Percentiles rank a stretch among this genome's conserved stretches.
phyloP scores from a whole-genome alignment of 192 early-diverging fungal genomes.

The Entomortierella chlamydospora region DNA sequence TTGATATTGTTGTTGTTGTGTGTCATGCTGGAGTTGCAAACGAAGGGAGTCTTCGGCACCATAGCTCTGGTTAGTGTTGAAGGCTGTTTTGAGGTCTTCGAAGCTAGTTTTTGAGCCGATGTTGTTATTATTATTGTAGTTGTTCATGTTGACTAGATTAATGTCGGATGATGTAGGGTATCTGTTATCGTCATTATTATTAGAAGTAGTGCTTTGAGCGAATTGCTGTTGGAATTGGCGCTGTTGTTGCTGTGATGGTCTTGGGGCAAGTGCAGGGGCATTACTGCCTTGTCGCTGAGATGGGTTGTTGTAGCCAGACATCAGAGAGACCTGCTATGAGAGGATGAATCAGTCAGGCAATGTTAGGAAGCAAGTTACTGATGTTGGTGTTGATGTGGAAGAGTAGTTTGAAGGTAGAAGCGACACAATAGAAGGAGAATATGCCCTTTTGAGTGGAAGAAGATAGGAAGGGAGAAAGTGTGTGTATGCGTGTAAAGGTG shows the following conservation, averaged over 20 bases:
- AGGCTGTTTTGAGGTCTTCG: neutral
- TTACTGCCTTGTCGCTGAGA: no score
- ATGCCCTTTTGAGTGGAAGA: neutral
- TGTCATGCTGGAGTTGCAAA: neutral
- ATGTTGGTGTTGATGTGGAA: no score
- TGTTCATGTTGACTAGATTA: constrained; percentile 5
- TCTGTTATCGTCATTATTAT: neutral
- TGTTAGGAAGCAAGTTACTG: neutral
- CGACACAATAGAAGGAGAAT: no score
- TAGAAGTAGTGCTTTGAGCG: neutral
- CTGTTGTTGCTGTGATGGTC: constrained; percentile 9
- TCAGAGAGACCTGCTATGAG: constrained; percentile 21
- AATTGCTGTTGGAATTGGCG: constrained; percentile 7
- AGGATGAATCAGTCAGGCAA: no score
- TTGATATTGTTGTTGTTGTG: neutral
- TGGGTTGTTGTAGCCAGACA: constrained; percentile 2
- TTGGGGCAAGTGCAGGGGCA: neutral
- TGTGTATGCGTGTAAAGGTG: no score
- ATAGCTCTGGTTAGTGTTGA: neutral
- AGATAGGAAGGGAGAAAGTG: neutral
- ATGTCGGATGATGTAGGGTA: neutral
- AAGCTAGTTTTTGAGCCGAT: neutral
- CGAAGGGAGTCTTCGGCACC: neutral
- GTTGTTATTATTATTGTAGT: constrained; percentile 11
- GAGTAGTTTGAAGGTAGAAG: no score